phyloP scores from a whole-genome alignment of 352 stramenopile genomes.

The Globisporangium perplexum region DNA sequence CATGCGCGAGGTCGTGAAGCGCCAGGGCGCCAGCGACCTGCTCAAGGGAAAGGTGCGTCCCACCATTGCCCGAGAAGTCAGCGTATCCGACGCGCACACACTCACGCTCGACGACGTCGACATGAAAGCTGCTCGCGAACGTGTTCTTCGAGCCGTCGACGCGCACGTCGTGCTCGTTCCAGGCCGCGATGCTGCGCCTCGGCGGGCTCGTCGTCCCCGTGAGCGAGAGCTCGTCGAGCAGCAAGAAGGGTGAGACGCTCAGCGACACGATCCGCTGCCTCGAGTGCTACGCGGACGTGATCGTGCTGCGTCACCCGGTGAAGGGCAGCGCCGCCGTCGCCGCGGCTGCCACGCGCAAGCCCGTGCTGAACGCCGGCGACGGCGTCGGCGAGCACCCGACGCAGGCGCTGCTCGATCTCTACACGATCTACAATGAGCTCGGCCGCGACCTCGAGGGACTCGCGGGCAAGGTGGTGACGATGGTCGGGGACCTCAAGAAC shows the following conservation, averaged over 20 bases:
- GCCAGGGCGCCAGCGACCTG: slow-evolving; percentile 59
- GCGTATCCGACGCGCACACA: no score
- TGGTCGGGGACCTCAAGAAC: slow-evolving; percentile 99
- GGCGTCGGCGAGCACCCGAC: slow-evolving; percentile 98
- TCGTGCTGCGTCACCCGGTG: slow-evolving; percentile 93
- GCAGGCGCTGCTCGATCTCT: slow-evolving; percentile 98
- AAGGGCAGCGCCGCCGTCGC: slow-evolving; percentile 83
- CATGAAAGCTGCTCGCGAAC: slow-evolving; percentile 86
- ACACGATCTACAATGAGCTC: slow-evolving; percentile 94
- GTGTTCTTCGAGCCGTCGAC: slow-evolving; percentile 99
- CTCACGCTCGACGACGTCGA: no score
- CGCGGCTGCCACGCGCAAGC: slow-evolving; percentile 80
- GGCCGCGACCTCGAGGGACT: slow-evolving; percentile 47
- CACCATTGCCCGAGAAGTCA: neutral
- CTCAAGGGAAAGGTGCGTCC: slow-evolving; percentile 71
- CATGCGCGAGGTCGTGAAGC: slow-evolving; percentile 82
- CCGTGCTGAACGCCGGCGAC: slow-evolving; percentile 94
- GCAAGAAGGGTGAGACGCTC: slow-evolving; percentile 98
- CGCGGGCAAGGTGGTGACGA: slow-evolving; percentile 89
- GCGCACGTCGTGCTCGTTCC: slow-evolving; percentile 97
- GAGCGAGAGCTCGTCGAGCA: slow-evolving; percentile 92
- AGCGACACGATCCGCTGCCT: slow-evolving; percentile 96
- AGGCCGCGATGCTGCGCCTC: slow-evolving; percentile 95
- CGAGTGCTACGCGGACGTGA: slow-evolving; percentile 94
- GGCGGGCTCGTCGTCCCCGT: slow-evolving; percentile 94